These are phyloP conservation scores for Stemphylium beticola DNA, from an alignment of 2,329 filamentous ascomycete genomes.

Conservation along the genomic window DNA sequence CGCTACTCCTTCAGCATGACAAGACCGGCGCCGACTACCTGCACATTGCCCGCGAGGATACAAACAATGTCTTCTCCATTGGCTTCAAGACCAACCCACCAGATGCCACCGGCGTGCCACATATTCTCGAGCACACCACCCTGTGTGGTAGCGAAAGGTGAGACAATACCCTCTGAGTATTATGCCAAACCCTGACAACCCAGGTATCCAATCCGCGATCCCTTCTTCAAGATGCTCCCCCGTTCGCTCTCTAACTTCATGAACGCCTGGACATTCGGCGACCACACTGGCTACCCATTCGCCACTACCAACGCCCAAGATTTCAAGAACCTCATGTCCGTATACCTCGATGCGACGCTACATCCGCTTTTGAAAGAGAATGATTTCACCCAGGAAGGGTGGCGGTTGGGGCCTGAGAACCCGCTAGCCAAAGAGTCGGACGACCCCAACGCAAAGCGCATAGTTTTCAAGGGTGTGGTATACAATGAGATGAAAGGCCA, in stretches of 20 bases:
- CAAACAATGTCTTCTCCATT: constrained; percentile 99
- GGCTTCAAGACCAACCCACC: constrained; percentile 99
- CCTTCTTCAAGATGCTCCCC: constrained; percentile 99
- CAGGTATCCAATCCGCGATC: constrained; percentile 95
- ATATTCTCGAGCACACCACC: constrained; percentile 97
- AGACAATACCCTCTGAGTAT: constrained; percentile 13
- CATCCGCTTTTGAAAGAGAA: constrained; percentile 86
- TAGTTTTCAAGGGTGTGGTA: constrained; percentile 96
- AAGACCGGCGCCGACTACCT: constrained; percentile 96
- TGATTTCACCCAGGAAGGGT: constrained; percentile 96
- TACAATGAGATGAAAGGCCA: constrained; percentile 99
- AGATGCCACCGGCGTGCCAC: constrained; percentile 92
- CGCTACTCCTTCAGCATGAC: constrained; percentile 88
- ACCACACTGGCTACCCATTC: constrained; percentile 97
- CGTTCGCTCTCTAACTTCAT: constrained; percentile 99
- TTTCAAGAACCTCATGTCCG: constrained; percentile 93
- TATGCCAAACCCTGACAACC: constrained; percentile 10
- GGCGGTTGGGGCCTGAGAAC: constrained; percentile 94
- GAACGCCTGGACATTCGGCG: constrained; percentile 97
- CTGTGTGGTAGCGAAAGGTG: constrained; percentile 94
- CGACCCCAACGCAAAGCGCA: constrained; percentile 63
- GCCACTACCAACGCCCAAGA: constrained; percentile 95
- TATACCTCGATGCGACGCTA: constrained; percentile 94
- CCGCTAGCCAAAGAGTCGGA: constrained; percentile 59
- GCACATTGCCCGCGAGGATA: constrained; percentile 91